A percentile compares a stretch with the other conserved stretches of the same genome.
Conservation (phyloP, 2,329 filamentous ascomycete species). For the Xylaria arbuscula region DNA sequence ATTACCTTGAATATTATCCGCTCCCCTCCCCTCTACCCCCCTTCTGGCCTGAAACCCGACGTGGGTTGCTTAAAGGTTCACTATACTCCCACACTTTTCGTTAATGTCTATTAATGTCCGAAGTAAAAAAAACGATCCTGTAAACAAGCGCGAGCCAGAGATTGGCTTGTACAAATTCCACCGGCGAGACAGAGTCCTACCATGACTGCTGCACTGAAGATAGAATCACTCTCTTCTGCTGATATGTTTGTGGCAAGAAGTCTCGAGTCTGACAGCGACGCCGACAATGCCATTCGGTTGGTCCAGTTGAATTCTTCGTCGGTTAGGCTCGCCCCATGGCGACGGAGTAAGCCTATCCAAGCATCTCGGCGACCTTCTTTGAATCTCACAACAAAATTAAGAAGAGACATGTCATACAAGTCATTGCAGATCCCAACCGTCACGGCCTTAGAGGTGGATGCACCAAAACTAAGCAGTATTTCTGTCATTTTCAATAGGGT, state of each 20-base stretch:
- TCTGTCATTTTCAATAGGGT: background rate
- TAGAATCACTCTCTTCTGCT: background rate
- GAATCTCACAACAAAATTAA: conserved; percentile 1
- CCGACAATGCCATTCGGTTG: background rate
- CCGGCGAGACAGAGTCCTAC: background rate
- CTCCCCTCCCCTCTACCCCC: no score
- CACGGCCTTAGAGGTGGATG: background rate
- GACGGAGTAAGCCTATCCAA: background rate
- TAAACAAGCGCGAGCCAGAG: background rate
- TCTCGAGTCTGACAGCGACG: background rate
- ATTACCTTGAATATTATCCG: no score
- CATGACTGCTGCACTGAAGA: background rate
- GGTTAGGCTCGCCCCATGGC: background rate
- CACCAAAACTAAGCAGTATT: background rate
- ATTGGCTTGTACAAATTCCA: background rate
- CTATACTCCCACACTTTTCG: no score
- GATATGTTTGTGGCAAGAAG: background rate
- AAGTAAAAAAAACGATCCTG: no score
- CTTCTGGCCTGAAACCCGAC: no score
- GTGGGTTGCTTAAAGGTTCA: no score
- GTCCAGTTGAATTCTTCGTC: background rate
- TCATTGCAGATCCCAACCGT: no score
- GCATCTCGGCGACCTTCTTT: background rate
- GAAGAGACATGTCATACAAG: background rate
- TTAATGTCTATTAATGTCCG: no score